Conservation (phyloP, 768 basidiomycete genomes). For the Termitomyces eurrhizus region DNA sequence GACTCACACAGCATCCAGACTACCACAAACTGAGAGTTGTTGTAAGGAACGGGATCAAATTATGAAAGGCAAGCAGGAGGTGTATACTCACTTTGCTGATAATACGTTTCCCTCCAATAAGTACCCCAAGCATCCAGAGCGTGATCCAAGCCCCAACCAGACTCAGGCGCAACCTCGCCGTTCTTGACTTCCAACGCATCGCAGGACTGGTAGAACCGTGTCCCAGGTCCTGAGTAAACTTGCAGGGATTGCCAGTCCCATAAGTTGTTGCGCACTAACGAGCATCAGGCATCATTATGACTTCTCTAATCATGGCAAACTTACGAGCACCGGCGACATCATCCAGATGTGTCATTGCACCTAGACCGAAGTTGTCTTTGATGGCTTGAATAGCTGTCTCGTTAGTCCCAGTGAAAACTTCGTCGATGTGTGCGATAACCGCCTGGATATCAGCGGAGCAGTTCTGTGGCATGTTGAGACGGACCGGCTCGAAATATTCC, state of each 20-base stretch:
- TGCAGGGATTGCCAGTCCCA: slow-evolving; percentile 68
- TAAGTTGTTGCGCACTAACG: slow-evolving; percentile 50
- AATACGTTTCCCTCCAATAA: slow-evolving; percentile 51
- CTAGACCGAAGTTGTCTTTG: slow-evolving; percentile 57
- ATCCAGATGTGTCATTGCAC: slow-evolving; percentile 51
- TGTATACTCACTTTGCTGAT: slow-evolving; percentile 34
- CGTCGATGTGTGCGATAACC: slow-evolving; percentile 58
- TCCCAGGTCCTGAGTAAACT: slow-evolving; percentile 41
- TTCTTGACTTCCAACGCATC: slow-evolving; percentile 64
- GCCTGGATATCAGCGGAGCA: slow-evolving; percentile 70
- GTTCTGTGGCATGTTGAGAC: slow-evolving; percentile 62
- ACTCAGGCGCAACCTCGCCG: slow-evolving; percentile 41
- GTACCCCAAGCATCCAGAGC: slow-evolving; percentile 60
- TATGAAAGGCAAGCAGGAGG: neutral
- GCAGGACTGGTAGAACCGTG: slow-evolving; percentile 55
- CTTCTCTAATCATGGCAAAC: slow-evolving; percentile 11
- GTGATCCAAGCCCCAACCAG: slow-evolving; percentile 60
- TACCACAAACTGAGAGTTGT: slow-evolving; percentile 46
- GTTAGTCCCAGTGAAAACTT: slow-evolving; percentile 45
- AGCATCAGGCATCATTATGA: neutral
- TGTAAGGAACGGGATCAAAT: neutral
- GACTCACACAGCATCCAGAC: slow-evolving; percentile 38
- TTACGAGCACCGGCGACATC: slow-evolving; percentile 60
- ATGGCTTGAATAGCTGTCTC: slow-evolving; percentile 45
- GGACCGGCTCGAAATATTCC: slow-evolving; percentile 71